These are phyloP conservation scores for Thermothelomyces thermophilus DNA, from an alignment of 2,329 filamentous ascomycete genomes.

Conservation along the genomic window DNA sequence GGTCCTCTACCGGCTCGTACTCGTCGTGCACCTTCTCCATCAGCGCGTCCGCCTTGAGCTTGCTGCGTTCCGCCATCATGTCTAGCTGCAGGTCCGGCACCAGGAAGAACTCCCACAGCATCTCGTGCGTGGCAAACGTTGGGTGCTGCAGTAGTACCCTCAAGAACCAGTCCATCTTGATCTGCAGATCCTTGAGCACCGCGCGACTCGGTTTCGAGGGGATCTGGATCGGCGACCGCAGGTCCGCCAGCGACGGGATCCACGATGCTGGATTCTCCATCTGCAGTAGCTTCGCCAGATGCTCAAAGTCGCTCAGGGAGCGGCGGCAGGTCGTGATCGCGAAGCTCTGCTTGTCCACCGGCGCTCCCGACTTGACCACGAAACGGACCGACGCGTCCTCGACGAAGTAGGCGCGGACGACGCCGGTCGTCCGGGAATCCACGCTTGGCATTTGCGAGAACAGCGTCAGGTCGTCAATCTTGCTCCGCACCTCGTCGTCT, in stretches of 20 bases:
- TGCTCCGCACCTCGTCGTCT: constrained; percentile 93
- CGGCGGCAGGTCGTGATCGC: constrained; percentile 92
- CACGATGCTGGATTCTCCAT: constrained; percentile 94
- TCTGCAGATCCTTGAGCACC: constrained; percentile 79
- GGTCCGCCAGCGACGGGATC: constrained; percentile 71
- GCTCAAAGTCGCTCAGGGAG: constrained; percentile 84
- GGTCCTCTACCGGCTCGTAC: constrained; percentile 73
- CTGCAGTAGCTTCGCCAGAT: constrained; percentile 72
- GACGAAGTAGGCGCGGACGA: constrained; percentile 93
- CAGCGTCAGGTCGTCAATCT: constrained; percentile 87
- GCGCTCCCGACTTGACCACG: constrained; percentile 88
- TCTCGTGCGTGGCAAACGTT: constrained; percentile 91
- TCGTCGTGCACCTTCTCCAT: constrained; percentile 84
- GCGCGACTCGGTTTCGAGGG: constrained; percentile 86
- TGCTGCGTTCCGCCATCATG: constrained; percentile 83
- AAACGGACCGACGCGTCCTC: constrained; percentile 91
- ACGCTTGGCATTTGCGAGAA: constrained; percentile 65
- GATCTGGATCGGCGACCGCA: constrained; percentile 85
- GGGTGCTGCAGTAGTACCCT: constrained; percentile 81
- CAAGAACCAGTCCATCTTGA: constrained; percentile 79
- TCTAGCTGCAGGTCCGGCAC: constrained; percentile 88
- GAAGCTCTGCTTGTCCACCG: constrained; percentile 72
- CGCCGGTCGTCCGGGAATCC: constrained; percentile 80
- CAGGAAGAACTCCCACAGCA: constrained; percentile 98
- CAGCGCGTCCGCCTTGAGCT: constrained; percentile 76